Conservation (phyloP, 371 early-diverging fungal species). For the Nosema muscidifuracis region DNA sequence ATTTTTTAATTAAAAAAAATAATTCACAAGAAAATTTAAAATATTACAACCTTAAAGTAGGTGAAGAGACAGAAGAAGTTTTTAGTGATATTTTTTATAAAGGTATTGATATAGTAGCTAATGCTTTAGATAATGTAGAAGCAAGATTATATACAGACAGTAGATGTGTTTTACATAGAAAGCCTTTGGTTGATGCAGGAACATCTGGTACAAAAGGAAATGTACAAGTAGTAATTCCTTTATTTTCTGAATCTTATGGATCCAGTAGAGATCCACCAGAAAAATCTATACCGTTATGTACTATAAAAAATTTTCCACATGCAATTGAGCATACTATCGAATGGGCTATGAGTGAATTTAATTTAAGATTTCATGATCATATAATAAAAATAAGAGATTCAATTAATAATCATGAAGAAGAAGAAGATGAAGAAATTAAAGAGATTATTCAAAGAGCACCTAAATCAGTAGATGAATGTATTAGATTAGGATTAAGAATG, state of each 20-base stretch:
- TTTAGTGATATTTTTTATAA: conserved; percentile 89
- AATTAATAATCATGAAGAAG: background rate
- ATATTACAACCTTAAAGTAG: conserved; percentile 87
- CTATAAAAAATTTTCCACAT: conserved; percentile 97
- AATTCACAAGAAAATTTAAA: too few species aligned
- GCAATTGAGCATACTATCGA: conserved; percentile 99
- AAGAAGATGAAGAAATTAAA: conserved; percentile 66
- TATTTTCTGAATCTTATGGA: conserved; percentile 90
- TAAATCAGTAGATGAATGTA: conserved; percentile 67
- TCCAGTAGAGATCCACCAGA: conserved; percentile 96
- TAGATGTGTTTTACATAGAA: conserved; percentile 85
- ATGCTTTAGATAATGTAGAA: conserved; percentile 97
- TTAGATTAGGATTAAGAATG: conserved; percentile 40
- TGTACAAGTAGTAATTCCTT: conserved; percentile 70
- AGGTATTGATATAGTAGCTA: conserved; percentile 78
- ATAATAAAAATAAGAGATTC: conserved; percentile 29
- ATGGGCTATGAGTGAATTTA: conserved; percentile 89
- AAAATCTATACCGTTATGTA: conserved; percentile 96
- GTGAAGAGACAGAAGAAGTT: conserved; percentile 82
- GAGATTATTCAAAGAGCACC: conserved; percentile 90
- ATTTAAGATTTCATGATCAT: conserved; percentile 74
- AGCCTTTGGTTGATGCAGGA: conserved; percentile 91
- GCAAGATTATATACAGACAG: conserved; percentile 94
- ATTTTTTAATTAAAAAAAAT: conserved; percentile 60
- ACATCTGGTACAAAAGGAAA: conserved; percentile 99